Base-by-base conservation (phyloP, 345 rosid genomes). In the Atalantia buxifolia region DNA sequence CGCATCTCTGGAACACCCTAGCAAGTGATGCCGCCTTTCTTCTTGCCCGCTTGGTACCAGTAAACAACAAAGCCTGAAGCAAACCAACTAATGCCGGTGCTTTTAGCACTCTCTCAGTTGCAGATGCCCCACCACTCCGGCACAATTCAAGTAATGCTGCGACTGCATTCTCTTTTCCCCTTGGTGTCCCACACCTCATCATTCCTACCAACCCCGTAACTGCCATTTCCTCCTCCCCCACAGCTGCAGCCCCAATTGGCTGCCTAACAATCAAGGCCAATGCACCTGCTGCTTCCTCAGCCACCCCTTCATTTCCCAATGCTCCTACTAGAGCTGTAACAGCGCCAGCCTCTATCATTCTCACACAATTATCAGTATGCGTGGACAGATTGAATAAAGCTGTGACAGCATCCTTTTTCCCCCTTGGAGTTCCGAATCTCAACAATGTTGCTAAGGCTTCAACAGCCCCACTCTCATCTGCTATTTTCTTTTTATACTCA, bases 11-110 rank as follows among this genome's bases (percentile, higher is more conserved):
- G 57, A 92, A 93, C 78, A 92, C 97, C 77, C 98, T 85, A 33
- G 94, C 98, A 73, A 94, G 98, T 6, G 99, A 94, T 66, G 96
- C 96, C 0, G 98, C 98, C 81, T 97, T 97, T 76, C 99, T 86
- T 83, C 98, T 89, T 2, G 99, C 99, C 19, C 99, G 84, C 81
- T 93, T 96, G 36, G 99, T 93, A 66, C 99, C 98, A 0, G 97
- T 96, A 78, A 94, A 94, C 77, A 96, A 80, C 36, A 96, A 87
- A 12, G 89, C 81, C 71, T 91, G 98, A 14, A 96, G 90, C 85
- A 96, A 81, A 59, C 98, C 91, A 0, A 83, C 93, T 79, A 96
- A 86, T 30, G 99, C 88, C 0, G 98, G 98, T 16, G 96, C 92
- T 80, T 85, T 86, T 28, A 94, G 78, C 71, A 92, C 94, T 80